phyloP scores from a whole-genome alignment of 805 yeast genomes.

The Yamadazyma scolyti region DNA sequence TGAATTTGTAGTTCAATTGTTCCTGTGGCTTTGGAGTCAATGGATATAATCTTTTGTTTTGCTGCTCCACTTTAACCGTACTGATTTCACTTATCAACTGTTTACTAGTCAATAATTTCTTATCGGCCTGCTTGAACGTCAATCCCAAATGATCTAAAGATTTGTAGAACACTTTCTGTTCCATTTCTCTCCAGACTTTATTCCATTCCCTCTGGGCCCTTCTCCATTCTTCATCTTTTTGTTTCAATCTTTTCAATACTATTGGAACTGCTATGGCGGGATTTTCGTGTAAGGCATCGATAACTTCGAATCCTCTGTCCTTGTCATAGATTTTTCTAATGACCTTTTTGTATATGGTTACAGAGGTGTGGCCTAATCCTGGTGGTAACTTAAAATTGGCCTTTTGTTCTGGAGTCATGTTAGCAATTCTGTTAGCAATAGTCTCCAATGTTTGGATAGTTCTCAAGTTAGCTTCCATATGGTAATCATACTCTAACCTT shows the following conservation, averaged over 20 bases:
- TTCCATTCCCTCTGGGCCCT: conserved; percentile 98
- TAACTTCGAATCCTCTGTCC: conserved; percentile 93
- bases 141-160: conserved; percentile 93
- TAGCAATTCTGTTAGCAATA: conserved; percentile 87
- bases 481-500: conserved; percentile 93
- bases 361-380: conserved; percentile 89
- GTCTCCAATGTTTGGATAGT: conserved; percentile 95
- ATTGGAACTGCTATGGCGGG: conserved; percentile 96
- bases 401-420: conserved; percentile 89
- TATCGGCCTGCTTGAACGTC: conserved; percentile 95
- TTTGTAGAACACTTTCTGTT: conserved; percentile 89
- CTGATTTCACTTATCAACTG: conserved; percentile 88
- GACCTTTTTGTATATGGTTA: conserved; percentile 89
- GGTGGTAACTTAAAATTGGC: conserved; percentile 82
- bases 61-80: conserved; percentile 87
- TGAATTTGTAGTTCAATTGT: conserved; percentile 58
- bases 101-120: conserved; percentile 84
- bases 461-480: conserved; percentile 90
- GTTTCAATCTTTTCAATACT: conserved; percentile 87
- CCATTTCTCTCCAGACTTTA: conserved; percentile 98
- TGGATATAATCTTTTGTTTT: conserved; percentile 81
- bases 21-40: conserved; percentile 83
- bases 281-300: conserved; percentile 90
- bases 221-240: conserved; percentile 98
- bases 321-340: conserved; percentile 89